Base-by-base conservation (phyloP, 2,329 filamentous ascomycete species). In the Hypoxylon sp. region DNA sequence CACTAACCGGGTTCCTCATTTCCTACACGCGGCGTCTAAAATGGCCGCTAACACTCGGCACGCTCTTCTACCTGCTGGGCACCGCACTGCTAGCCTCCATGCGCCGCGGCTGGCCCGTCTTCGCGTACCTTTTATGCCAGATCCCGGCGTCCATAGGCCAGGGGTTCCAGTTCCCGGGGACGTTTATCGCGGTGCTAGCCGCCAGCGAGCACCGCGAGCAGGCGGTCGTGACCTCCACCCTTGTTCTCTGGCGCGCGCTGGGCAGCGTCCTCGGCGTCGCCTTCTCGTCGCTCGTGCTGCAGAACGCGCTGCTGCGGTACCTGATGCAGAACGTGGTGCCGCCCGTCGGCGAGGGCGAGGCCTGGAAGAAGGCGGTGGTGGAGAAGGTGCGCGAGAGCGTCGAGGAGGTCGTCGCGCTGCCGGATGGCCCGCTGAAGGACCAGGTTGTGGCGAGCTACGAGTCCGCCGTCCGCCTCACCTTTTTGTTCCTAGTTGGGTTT, bases 221-320 rank as follows among this genome's bases (percentile, higher is more conserved):
- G 77, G 90, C 90, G 13, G 89, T 92, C 44, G 88, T 89, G 11
- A 92, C 91, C 1, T 89, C 86, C 58, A 93, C 92, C 0, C 81
- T 94, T 67, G 86, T 91, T 17, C 81, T 94, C 17, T 93, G 91
- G 88, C 86, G 92, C 60, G 89, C 87, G 64, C 79, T 94, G 4
- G 92, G 92, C 6, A 87, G 86, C 62, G 91, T 94, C 0, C 84
- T 94, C 75, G 92, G 92, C n/a, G 87, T 94, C 48, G 89, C 92
- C 0, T 82, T 86, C 57, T 92, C 89, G 71, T 92, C 90, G 75
- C 84, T 93, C 63, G 87, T 93, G 6, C 82, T 94, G 68, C 92
- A 95, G 80, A 93, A 93, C 74, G 85, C 87, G 0, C 81, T 95
- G 56, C 79, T 87, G 7, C 80, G 83, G 17, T 90, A 89, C 71